A percentile compares a stretch with the other conserved stretches of the same genome.
Conservation (phyloP, 257 asterid genomes). For the Nemophila menziesii region DNA sequence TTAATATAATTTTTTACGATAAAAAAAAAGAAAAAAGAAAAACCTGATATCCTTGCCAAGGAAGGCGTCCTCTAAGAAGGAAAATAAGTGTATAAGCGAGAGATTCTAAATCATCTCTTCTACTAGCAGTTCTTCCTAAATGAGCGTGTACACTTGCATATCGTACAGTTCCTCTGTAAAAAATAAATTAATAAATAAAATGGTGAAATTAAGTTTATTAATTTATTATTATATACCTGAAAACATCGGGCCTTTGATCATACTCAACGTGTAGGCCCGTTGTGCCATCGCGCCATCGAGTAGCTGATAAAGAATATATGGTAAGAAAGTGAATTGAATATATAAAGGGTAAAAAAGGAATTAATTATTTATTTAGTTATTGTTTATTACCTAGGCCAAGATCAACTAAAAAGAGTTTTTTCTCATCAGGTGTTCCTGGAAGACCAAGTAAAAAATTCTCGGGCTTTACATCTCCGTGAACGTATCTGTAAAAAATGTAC, state of each 20-base stretch:
- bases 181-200: background rate
- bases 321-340: background rate
- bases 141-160: slow-evolving; percentile 78
- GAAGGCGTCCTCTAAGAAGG: slow-evolving; percentile 58
- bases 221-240: slow-evolving; percentile 21
- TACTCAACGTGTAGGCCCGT: slow-evolving; percentile 50
- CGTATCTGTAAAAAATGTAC: slow-evolving; percentile 31
- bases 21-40: background rate
- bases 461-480: slow-evolving; percentile 78
- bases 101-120: slow-evolving; percentile 71
- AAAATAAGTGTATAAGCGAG: slow-evolving; percentile 63
- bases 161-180: slow-evolving; percentile 54
- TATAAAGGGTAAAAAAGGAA: background rate
- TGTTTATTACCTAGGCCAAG: slow-evolving; percentile 64
- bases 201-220: background rate
- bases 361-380: no score
- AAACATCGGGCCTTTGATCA: slow-evolving; percentile 57
- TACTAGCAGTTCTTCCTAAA: slow-evolving; percentile 63
- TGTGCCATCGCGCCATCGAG: slow-evolving; percentile 42
- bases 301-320: slow-evolving; percentile 25
- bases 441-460: slow-evolving; percentile 73
- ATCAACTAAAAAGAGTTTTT: slow-evolving; percentile 56
- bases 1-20: background rate
- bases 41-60: slow-evolving; percentile 76
- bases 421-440: slow-evolving; percentile 54